Percentiles rank a stretch among this genome's conserved stretches.
Evolutionary conservation across 208 protist genomes (phyloP).

Genomic region (Naegleria fowleri): DNA sequence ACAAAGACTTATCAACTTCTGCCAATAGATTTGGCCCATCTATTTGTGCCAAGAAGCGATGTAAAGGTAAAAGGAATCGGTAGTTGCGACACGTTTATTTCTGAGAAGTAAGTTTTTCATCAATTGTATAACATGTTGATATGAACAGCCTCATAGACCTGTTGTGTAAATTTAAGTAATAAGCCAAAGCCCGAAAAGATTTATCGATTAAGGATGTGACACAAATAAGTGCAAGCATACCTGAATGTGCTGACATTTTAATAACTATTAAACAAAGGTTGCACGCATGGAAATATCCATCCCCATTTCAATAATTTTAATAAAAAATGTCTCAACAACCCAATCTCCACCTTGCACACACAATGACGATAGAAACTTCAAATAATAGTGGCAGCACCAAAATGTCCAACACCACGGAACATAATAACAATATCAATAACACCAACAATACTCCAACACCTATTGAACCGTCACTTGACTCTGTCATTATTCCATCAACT

Average conservation of each 20-base stretch:
- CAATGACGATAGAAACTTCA: background rate
- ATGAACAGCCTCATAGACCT: background rate
- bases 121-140: background rate
- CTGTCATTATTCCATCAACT: background rate
- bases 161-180: no score
- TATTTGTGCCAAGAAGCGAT: background rate
- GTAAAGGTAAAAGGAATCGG: background rate
- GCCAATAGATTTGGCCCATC: background rate
- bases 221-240: no score
- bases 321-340: background rate
- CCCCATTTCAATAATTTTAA: no score
- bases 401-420: background rate
- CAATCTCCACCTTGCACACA: no score
- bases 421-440: background rate
- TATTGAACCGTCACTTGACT: background rate
- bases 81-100: background rate
- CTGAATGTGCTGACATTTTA: no score
- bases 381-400: background rate
- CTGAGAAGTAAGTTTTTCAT: background rate
- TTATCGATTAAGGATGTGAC: no score
- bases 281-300: no score
- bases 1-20: background rate
- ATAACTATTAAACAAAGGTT: no score
- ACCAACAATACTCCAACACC: background rate
- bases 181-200: no score